These are phyloP conservation scores for Apophysomyces sp. DNA, from an alignment of 371 early-diverging fungal genomes.

Conservation along the genomic window DNA sequence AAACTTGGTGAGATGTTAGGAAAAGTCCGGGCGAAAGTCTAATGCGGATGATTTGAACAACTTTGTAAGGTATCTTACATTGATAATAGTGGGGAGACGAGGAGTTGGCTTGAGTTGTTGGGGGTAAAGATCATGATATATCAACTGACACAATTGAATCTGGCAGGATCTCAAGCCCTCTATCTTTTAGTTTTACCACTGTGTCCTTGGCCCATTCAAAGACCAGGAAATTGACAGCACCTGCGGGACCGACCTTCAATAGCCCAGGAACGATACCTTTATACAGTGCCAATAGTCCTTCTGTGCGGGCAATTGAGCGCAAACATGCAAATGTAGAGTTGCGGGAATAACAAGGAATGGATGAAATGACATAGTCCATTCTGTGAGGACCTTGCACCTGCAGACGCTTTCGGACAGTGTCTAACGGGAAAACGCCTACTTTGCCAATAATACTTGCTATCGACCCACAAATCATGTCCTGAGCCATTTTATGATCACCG, in stretches of 20 bases:
- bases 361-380: slow-evolving; percentile 43
- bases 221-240: slow-evolving; percentile 87
- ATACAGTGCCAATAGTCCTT: slow-evolving; percentile 85
- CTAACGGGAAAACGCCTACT: slow-evolving; percentile 87
- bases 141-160: not conserved
- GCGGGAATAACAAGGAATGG: slow-evolving; percentile 35
- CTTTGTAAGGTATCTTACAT: too few relatives aligned
- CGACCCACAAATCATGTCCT: slow-evolving; percentile 79
- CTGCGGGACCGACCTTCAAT: slow-evolving; percentile 83
- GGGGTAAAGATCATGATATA: not conserved
- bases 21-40: too few relatives aligned
- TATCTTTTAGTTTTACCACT: slow-evolving; percentile 9
- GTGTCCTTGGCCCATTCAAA: slow-evolving; percentile 61
- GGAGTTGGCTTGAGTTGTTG: too few relatives aligned
- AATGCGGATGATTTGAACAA: too few relatives aligned
- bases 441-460: slow-evolving; percentile 85
- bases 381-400: slow-evolving; percentile 77
- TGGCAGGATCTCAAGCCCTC: not conserved
- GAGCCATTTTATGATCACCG: slow-evolving; percentile 29
- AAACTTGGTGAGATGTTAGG: too few relatives aligned
- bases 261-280: slow-evolving; percentile 84
- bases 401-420: slow-evolving; percentile 78
- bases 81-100: too few relatives aligned
- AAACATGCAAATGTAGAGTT: slow-evolving; percentile 50
- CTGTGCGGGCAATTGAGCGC: slow-evolving; percentile 64